phyloP scores from a whole-genome alignment of 129 eudicot species.

The Centella asiatica region DNA sequence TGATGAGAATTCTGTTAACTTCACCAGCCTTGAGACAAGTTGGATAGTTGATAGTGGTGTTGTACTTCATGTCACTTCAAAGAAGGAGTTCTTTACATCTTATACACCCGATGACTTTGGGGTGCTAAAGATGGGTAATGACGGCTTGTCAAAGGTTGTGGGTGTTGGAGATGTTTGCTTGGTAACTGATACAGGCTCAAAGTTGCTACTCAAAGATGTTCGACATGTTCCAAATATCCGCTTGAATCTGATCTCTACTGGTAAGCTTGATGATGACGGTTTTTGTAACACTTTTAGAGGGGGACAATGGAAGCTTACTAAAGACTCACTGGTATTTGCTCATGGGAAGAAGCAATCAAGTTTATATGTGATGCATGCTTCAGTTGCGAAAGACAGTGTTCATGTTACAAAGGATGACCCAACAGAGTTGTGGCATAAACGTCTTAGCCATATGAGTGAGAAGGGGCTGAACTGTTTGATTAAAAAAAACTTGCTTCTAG shows the following conservation, averaged over 20 bases:
- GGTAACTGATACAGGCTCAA: neutral
- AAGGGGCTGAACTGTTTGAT: neutral
- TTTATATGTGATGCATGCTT: neutral
- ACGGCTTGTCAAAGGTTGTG: too few species aligned
- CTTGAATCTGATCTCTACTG: too few species aligned
- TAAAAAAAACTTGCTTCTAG: neutral
- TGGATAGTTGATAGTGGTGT: too few species aligned
- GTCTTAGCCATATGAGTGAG: slow-evolving; percentile 14
- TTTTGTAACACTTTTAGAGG: neutral
- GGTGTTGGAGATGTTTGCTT: too few species aligned
- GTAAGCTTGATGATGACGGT: too few species aligned
- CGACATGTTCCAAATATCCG: too few species aligned
- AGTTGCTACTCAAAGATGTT: neutral
- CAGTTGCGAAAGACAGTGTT: neutral
- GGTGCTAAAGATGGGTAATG: too few species aligned
- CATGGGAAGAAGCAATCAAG: neutral
- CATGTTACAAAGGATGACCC: neutral
- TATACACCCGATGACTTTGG: too few species aligned
- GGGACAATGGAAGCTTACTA: neutral
- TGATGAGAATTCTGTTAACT: too few species aligned
- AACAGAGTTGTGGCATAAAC: slow-evolving; percentile 17
- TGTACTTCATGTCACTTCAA: too few species aligned
- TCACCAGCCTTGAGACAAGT: too few species aligned
- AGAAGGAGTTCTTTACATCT: too few species aligned
- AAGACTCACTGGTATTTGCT: neutral